Base-by-base conservation (phyloP, 1,284 basidiomycete genomes). In the Pascua guehoae region DNA sequence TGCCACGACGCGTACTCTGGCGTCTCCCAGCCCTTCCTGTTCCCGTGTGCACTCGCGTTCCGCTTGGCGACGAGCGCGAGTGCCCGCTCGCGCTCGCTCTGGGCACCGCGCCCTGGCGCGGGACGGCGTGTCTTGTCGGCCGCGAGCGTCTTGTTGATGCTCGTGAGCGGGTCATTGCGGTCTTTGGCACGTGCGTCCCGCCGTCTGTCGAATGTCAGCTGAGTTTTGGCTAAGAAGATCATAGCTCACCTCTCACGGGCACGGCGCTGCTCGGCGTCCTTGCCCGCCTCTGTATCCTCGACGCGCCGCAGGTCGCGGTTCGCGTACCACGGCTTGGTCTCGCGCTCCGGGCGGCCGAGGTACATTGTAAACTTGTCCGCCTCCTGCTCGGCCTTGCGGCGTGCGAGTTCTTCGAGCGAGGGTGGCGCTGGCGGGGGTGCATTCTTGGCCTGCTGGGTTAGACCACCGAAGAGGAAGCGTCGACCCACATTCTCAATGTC, bases 261-360 rank as follows among this genome's bases (percentile, higher is more conserved):
- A n/a, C 75, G 56, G 8, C 71, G 57, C n/a, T 64, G 61, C 46
- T 70, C 65, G 0, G 71, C 71, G 39, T 73, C 66, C 40, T 77
- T 73, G 3, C 71, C 73, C 9, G 62, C 62, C 43, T 72, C 74
- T 41, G 62, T 67, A 39, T 79, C 75, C 38, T 78, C 75, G 17
- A 67, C 64, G 12, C 69, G 65, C 51, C 67, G 67, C 39, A 79
- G 59, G 8, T 74, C 70, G 14, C 60, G 60, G 58, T 78, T 73
- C 3, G 71, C 66, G 53, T 78, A 79, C 77, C 77, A 79, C 5
- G 77, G 76, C 56, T 74, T 74, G 4, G 74, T 76, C 63, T 79
- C 77, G 18, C 70, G 63, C 11, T 75, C 74, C 0, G 77, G 75
- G 40, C 77, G 66, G 40, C 64, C 59, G 45, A 79, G 71, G 61